Conservation (phyloP, 75 land plant genomes). For the Gnetum montanum region DNA sequence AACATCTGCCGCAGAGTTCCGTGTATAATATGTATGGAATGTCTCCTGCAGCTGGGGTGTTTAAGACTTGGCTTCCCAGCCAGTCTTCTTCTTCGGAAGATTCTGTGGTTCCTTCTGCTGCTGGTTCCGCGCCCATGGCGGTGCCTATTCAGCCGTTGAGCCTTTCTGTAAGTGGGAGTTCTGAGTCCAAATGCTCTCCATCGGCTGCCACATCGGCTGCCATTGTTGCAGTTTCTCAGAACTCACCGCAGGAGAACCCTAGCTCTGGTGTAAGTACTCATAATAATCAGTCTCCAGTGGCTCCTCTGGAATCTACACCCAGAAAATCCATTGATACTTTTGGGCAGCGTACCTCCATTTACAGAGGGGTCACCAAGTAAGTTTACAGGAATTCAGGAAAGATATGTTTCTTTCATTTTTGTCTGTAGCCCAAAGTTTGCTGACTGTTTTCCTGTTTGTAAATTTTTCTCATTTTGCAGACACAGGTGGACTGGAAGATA, state of each 20-base stretch:
- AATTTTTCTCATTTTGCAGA: conserved; percentile 35
- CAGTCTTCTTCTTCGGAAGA: conserved; percentile 2
- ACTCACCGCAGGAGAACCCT: not conserved
- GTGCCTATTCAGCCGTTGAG: conserved; percentile 12
- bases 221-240: not conserved
- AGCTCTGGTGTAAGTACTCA: conserved; percentile 11
- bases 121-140: not conserved
- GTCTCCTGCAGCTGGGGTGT: too few species aligned
- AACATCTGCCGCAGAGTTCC: conserved; percentile 2
- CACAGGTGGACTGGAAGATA: conserved; percentile 96
- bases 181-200: conserved; percentile 3
- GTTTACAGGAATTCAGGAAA: not conserved
- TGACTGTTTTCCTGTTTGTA: conserved; percentile 1
- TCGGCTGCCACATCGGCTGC: not conserved
- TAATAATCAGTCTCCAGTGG: not conserved
- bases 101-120: not conserved
- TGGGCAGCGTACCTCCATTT: conserved; percentile 74
- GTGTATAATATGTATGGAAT: conserved; percentile 3
- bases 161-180: conserved; percentile 15
- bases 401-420: too few species aligned
- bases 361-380: conserved; percentile 72
- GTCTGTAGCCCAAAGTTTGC: too few species aligned
- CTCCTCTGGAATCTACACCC: conserved; percentile 31
- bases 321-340: conserved; percentile 74
- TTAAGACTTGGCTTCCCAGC: conserved; percentile 29